A percentile compares a stretch with the other conserved stretches of the same genome.
Evolutionary conservation across 257 asterid species (phyloP).

Genomic region (Solanum appendiculatum): DNA sequence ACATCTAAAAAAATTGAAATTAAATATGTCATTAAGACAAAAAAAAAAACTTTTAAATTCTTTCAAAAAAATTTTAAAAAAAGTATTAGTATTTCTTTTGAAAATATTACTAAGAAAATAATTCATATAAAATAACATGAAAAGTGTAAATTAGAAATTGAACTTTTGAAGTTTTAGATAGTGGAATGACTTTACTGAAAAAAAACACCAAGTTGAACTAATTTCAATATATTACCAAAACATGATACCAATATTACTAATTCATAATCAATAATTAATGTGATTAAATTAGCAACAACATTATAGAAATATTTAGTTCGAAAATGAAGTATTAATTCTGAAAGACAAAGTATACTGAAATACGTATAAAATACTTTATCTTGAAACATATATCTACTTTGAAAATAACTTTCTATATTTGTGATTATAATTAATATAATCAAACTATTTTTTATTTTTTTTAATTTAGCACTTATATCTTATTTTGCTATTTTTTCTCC

Average conservation of each 20-base stretch:
- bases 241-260: neutral
- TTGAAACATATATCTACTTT: neutral
- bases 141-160: neutral
- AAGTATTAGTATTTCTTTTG: too few relatives aligned
- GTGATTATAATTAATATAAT: neutral
- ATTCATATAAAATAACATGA: too few relatives aligned
- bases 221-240: neutral
- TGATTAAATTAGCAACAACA: neutral
- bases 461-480: neutral
- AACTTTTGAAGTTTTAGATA: neutral
- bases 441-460: neutral
- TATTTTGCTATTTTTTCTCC: neutral
- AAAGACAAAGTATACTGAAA: neutral
- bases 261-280: neutral
- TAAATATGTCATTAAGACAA: neutral
- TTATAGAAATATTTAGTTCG: neutral
- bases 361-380: neutral
- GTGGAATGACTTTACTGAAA: too few relatives aligned
- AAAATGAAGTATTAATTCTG: neutral
- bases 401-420: neutral
- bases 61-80: neutral
- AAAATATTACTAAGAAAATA: too few relatives aligned
- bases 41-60: neutral
- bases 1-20: too few relatives aligned
- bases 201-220: neutral